Conservation (phyloP, 2,329 filamentous ascomycete species). For the Cladosporium halotolerans region DNA sequence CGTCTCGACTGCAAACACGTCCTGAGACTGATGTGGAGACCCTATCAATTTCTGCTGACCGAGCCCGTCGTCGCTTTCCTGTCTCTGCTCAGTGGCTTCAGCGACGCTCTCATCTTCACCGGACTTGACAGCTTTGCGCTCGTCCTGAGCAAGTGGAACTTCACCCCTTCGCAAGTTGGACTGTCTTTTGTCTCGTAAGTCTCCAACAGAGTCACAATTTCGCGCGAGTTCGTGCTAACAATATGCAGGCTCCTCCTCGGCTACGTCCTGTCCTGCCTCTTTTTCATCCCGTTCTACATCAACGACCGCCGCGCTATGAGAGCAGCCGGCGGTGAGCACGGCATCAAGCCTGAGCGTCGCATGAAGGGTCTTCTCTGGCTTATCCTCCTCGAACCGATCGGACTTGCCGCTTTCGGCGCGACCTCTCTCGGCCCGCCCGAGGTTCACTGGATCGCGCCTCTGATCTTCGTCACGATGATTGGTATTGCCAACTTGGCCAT, state of each 20-base stretch:
- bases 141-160: slow-evolving; percentile 58
- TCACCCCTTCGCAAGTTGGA: slow-evolving; percentile 51
- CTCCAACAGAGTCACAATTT: neutral
- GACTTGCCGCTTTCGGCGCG: slow-evolving; percentile 65
- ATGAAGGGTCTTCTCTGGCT: slow-evolving; percentile 60
- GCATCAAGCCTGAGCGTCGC: slow-evolving; percentile 57
- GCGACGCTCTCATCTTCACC: slow-evolving; percentile 71
- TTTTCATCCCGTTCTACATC: slow-evolving; percentile 47
- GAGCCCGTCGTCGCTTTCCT: slow-evolving; percentile 68
- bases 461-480: slow-evolving; percentile 59
- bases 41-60: slow-evolving; percentile 66
- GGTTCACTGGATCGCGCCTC: slow-evolving; percentile 59
- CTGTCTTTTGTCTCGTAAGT: slow-evolving; percentile 49
- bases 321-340: slow-evolving; percentile 28
- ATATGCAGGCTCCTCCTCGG: slow-evolving; percentile 51
- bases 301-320: slow-evolving; percentile 42
- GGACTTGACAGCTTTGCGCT: slow-evolving; percentile 65
- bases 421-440: slow-evolving; percentile 54
- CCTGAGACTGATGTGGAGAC: slow-evolving; percentile 51
- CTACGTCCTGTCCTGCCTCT: slow-evolving; percentile 56
- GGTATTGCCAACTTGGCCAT: slow-evolving; percentile 58
- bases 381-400: slow-evolving; percentile 56
- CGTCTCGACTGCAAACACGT: slow-evolving; percentile 37
- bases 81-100: slow-evolving; percentile 66
- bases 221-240: neutral